Conservation (phyloP, 176 grass and related monocot genomes). For the Oryza glumipatula region DNA sequence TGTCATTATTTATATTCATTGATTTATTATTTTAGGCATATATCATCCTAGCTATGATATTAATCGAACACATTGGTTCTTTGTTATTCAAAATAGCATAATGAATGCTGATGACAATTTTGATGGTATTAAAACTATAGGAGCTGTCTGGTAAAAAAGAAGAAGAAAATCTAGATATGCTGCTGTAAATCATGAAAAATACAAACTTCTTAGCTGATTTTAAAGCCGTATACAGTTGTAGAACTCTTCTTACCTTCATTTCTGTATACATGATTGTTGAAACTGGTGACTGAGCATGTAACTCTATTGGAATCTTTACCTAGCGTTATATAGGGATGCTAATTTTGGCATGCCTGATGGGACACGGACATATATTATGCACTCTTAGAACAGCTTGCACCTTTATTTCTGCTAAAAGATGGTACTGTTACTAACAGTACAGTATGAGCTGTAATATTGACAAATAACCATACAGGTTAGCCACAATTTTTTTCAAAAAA, state of each 20-base stretch:
- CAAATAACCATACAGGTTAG: background rate
- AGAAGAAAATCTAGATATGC: background rate
- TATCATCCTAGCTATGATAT: background rate
- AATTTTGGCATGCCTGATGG: background rate
- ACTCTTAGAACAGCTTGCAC: background rate
- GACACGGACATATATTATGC: background rate
- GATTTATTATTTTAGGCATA: conserved; percentile 19
- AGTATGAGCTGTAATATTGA: background rate
- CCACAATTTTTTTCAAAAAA: background rate
- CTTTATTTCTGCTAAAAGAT: conserved; percentile 9
- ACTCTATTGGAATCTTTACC: background rate
- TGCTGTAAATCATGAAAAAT: conserved; percentile 24
- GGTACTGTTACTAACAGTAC: background rate
- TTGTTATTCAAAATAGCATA: background rate
- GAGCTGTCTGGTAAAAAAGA: background rate
- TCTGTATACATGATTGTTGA: conserved; percentile 1
- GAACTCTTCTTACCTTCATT: conserved; percentile 6
- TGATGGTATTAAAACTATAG: conserved; percentile 1
- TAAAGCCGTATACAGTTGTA: background rate
- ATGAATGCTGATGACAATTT: background rate
- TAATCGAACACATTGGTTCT: conserved; percentile 14
- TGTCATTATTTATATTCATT: conserved; percentile 30
- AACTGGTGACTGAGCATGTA: conserved; percentile 3
- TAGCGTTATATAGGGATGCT: conserved; percentile 5
- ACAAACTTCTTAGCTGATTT: background rate